These are phyloP conservation scores for Domatiomyces catenatus DNA, from an alignment of 2,329 filamentous ascomycete species.

Conservation along the genomic window DNA sequence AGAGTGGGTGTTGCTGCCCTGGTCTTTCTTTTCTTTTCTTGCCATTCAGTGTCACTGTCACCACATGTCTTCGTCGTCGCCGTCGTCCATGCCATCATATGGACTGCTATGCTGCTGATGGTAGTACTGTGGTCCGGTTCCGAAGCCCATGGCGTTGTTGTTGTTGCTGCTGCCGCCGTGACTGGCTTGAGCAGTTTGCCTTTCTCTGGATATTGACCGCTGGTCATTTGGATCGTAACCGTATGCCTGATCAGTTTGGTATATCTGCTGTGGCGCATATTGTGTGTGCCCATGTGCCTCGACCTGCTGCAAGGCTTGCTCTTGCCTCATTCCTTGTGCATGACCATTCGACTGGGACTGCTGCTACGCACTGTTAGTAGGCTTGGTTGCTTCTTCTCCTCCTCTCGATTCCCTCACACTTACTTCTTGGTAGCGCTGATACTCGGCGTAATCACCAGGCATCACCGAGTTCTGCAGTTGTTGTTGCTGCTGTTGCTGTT, in stretches of 20 bases:
- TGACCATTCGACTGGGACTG: constrained; percentile 1
- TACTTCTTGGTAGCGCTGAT: constrained; percentile 34
- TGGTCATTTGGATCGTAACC: neutral
- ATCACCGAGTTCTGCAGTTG: constrained; percentile 20
- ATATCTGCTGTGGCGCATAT: constrained; percentile 9
- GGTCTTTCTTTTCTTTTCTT: neutral
- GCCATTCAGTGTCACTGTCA: constrained; percentile 18
- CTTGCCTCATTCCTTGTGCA: neutral
- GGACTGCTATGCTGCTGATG: constrained; percentile 13
- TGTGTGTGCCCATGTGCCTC: constrained; percentile 23
- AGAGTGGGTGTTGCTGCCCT: neutral
- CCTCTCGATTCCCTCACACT: constrained; percentile 9
- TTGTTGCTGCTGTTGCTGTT: constrained; percentile 18
- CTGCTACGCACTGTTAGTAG: constrained; percentile 9
- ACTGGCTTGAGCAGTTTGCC: neutral
- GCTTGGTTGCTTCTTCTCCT: neutral
- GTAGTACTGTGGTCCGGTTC: constrained; percentile 9
- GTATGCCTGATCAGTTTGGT: constrained; percentile 7
- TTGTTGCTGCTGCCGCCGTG: constrained; percentile 12
- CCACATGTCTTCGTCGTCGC: constrained; percentile 36
- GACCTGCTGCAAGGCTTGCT: neutral
- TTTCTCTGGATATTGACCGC: neutral
- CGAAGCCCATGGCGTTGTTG: constrained; percentile 9
- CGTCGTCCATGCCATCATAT: constrained; percentile 28
- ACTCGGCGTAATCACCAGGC: constrained; percentile 29